Base-by-base conservation (phyloP, 1,139 yeast species). In the Saccharomyces hybrid region DNA sequence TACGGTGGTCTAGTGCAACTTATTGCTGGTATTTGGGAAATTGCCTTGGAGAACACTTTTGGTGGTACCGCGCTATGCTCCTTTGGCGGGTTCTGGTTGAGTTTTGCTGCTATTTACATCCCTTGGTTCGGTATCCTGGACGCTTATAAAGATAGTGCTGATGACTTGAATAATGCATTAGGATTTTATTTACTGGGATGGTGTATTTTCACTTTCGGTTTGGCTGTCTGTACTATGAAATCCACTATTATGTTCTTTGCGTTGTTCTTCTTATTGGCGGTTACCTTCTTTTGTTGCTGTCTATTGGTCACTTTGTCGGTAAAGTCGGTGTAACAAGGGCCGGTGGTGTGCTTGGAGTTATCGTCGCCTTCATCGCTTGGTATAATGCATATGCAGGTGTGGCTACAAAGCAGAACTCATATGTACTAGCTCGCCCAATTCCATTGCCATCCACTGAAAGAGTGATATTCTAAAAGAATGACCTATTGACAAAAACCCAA, bases 301-400 rank as follows among this genome's bases (percentile, higher is more conserved):
- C 84, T 0, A 74, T 81, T 56, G 77, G 82, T 16, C 80, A 81
- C 55, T 70, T 76, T 41, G 70, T 73, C 11, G 56, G 52, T 5
- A 64, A 56, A 34, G 60, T 60, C 19, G 68, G 67, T 19, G 69
- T 74, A 53, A 71, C 78, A 57, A 82, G 76, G 64, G 95, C 93
- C 21, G 96, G 83, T 47, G 97, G 97, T 61, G 84, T 84, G 31
- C 73, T 86, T 57, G 97, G 96, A 47, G 67, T 89, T n/a, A 70
- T 88, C 41, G 83, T 91, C 44, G 88, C 96, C 1, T 81, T 86
- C 63, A 70, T 81, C 53, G 95, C 95, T 12, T 89, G 93, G 91
- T 89, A 88, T 69, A 87, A 88, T 69, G 96, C 96, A 5, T 87
- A 81, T 64, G 95, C 96, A n/a, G 96, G 96, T 82, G 71, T 89